These are phyloP conservation scores for Emericellopsis cladophorae DNA, from an alignment of 2,329 filamentous ascomycete genomes.

Conservation along the genomic window DNA sequence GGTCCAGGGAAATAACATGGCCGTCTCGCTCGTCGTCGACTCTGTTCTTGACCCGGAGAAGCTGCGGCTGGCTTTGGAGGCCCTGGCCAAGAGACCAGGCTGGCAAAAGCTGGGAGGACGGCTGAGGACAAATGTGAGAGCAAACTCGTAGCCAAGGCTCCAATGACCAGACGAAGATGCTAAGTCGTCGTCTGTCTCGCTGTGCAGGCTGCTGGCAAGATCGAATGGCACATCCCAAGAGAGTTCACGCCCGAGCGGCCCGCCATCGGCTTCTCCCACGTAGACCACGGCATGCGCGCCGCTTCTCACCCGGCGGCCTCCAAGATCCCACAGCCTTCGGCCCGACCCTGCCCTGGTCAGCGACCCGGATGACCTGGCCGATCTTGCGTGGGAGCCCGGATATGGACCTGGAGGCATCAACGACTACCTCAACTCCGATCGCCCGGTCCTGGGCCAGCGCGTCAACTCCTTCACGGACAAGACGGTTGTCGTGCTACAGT, in stretches of 20 bases:
- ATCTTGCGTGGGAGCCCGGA: conserved; percentile 7
- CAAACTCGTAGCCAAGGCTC: too few relatives aligned
- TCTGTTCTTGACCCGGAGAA: too few relatives aligned
- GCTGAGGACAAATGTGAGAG: neutral
- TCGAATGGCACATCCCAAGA: too few relatives aligned
- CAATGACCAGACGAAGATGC: too few relatives aligned
- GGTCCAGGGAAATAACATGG: too few relatives aligned
- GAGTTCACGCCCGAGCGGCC: neutral
- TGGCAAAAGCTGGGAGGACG: neutral
- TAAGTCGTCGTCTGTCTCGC: too few relatives aligned
- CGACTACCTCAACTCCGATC: conserved; percentile 22
- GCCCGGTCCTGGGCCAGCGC: conserved; percentile 25
- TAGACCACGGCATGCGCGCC: neutral
- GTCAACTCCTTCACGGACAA: conserved; percentile 26
- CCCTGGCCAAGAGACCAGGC: neutral
- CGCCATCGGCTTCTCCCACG: neutral
- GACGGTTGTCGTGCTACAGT: conserved; percentile 25
- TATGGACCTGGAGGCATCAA: conserved; percentile 11
- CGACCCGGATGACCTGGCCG: conserved; percentile 9
- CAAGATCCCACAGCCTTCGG: conserved; percentile 10
- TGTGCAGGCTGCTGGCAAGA: too few relatives aligned
- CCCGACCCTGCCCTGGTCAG: conserved; percentile 10
- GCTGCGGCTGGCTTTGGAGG: too few relatives aligned
- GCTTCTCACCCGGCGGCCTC: neutral
- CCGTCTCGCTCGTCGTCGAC: too few relatives aligned